Base-by-base conservation (phyloP, 2,329 filamentous ascomycete species). In the Didymella segeticola region DNA sequence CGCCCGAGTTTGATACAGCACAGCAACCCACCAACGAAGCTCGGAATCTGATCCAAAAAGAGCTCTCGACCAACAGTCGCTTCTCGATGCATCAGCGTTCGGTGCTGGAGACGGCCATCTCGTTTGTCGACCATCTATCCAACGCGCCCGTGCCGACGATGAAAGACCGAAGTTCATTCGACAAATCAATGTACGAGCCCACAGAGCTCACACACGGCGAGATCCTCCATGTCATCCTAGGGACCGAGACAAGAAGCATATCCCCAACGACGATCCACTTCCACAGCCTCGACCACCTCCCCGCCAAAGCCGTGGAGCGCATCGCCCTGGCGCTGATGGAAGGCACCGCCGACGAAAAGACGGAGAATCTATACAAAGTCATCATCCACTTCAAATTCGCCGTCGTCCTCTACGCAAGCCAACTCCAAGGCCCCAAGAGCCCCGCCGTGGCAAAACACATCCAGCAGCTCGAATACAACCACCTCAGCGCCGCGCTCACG, bases 331-430 rank as follows among this genome's bases (percentile, higher is more conserved):
- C 60, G 7, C 52, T 73, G 37, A 60, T 71, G 53, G 66, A 71
- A 39, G 63, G 63, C 17, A 65, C 47, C 12, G 67, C 58, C 2
- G 66, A 70, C 34, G 65, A 71, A 34, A 63, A 60, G 23, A 72
- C 67, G 1, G 58, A 70, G 10, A 62, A 60, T 4, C 43, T 70
- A 27, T 72, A 68, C 56, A 69, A 68, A 33, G 63, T 73, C 12
- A 63, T 71, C 23, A 59, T 72, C 12, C 69, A 72, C 50, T 70
- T 67, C 37, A 68, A 69, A 41, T 69, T 67, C 26, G 61, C 61
- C 5, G 57, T 66, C 2, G 53, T 69, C 15, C 50, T 69, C 3
- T 67, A 70, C 41, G 56, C 61, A 20, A 62, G 60, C 34, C 65
- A 69, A 34, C 19, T 69, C 26, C 54, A 66, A 51, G 59, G 60